Conservation (phyloP, 768 basidiomycete species). For the Jaapia argillacea region DNA sequence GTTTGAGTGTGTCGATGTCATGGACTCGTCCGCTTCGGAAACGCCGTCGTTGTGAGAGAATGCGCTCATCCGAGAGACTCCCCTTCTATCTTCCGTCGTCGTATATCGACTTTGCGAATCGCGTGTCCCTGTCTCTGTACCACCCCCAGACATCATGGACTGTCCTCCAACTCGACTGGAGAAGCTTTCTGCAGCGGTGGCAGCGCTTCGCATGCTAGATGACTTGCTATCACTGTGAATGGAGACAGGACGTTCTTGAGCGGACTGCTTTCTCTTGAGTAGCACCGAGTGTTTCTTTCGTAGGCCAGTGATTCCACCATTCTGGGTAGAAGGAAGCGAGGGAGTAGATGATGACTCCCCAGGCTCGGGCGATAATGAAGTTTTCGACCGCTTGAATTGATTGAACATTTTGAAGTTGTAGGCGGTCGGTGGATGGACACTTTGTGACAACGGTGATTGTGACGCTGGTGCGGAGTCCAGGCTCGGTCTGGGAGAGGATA, state of each 20-base stretch:
- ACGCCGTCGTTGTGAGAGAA: slow-evolving; percentile 13
- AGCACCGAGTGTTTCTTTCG: slow-evolving; percentile 24
- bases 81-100: neutral
- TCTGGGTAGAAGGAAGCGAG: slow-evolving; percentile 12
- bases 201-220: slow-evolving; percentile 47
- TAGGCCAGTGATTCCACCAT: slow-evolving; percentile 6
- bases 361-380: slow-evolving; percentile 41
- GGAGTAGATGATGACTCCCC: slow-evolving; percentile 19
- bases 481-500: slow-evolving; percentile 32
- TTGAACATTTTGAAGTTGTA: slow-evolving; percentile 45
- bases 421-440: slow-evolving; percentile 39
- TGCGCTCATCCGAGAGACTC: neutral
- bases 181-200: slow-evolving; percentile 34
- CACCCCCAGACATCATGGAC: neutral
- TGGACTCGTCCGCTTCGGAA: too few relatives aligned
- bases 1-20: too few relatives aligned
- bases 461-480: slow-evolving; percentile 31
- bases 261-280: slow-evolving; percentile 25
- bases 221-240: slow-evolving; percentile 47
- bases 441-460: slow-evolving; percentile 18
- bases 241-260: slow-evolving; percentile 43
- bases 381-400: slow-evolving; percentile 54
- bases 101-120: neutral
- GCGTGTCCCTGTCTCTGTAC: neutral
- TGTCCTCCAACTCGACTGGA: neutral